A percentile compares a stretch with the other conserved stretches of the same genome.
These are phyloP conservation scores for Rhodotorula sp. DNA, from an alignment of 1,284 basidiomycete species.

Conservation along the genomic window DNA sequence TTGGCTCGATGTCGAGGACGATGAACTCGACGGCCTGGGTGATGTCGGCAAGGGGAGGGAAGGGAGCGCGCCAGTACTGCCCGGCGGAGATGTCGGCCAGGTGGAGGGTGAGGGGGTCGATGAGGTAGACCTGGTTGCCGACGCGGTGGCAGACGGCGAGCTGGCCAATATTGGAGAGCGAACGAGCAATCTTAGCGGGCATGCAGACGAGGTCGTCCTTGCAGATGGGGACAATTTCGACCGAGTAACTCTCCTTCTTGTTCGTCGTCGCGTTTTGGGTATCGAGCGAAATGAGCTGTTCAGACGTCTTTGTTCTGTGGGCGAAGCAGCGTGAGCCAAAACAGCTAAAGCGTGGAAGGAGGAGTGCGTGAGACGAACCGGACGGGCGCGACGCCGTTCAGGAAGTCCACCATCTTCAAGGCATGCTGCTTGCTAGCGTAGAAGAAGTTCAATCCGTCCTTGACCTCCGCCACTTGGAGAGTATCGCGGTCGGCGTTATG, in stretches of 20 bases:
- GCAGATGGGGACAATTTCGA: slow-evolving; percentile 94
- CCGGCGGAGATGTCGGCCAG: slow-evolving; percentile 73
- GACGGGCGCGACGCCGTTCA: slow-evolving; percentile 77
- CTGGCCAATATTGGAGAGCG: slow-evolving; percentile 81
- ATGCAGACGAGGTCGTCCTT: slow-evolving; percentile 96
- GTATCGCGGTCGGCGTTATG: slow-evolving; percentile 97
- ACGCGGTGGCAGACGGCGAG: slow-evolving; percentile 85
- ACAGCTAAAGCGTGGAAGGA: neutral
- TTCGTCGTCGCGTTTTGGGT: slow-evolving; percentile 89
- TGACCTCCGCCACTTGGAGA: slow-evolving; percentile 84
- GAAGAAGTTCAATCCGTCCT: slow-evolving; percentile 96
- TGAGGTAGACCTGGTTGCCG: slow-evolving; percentile 84
- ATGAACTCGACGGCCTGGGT: slow-evolving; percentile 92
- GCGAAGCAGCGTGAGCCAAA: neutral
- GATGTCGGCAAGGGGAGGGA: slow-evolving; percentile 75
- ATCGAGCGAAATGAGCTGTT: slow-evolving; percentile 89
- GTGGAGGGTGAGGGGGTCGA: slow-evolving; percentile 86
- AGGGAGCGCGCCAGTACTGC: slow-evolving; percentile 89
- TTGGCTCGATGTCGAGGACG: slow-evolving; percentile 84
- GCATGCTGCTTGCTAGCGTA: slow-evolving; percentile 87
- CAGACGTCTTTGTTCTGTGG: slow-evolving; percentile 78
- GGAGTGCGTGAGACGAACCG: slow-evolving; percentile 2
- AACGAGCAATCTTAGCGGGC: slow-evolving; percentile 74
- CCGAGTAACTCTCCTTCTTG: slow-evolving; percentile 97
- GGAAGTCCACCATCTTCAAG: slow-evolving; percentile 96